phyloP scores from a whole-genome alignment of 371 early-diverging fungal genomes.

The Phascolomyces articulosus region DNA sequence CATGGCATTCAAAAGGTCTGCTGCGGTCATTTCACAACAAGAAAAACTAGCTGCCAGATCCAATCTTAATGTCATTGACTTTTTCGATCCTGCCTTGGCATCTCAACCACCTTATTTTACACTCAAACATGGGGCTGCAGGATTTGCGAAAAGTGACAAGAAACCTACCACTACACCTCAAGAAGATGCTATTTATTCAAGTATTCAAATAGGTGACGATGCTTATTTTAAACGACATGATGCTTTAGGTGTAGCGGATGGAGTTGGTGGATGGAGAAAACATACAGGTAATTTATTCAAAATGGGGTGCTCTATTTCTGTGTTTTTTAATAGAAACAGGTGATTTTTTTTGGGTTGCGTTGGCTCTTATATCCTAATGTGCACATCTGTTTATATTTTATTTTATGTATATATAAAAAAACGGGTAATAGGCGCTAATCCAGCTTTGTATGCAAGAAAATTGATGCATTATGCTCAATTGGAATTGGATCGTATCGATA shows the following conservation, averaged over 20 bases:
- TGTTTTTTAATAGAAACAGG: no score
- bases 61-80: slow-evolving; percentile 48
- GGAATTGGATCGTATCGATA: slow-evolving; percentile 74
- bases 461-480: slow-evolving; percentile 86
- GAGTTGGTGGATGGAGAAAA: slow-evolving; percentile 84
- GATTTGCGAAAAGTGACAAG: slow-evolving; percentile 72
- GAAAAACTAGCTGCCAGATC: slow-evolving; percentile 22
- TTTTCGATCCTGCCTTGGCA: slow-evolving; percentile 43
- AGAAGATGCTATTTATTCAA: slow-evolving; percentile 79
- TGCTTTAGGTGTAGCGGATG: slow-evolving; percentile 84
- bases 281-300: slow-evolving; percentile 14
- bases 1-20: slow-evolving; percentile 5
- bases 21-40: slow-evolving; percentile 29
- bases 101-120: slow-evolving; percentile 49
- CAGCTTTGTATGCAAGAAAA: slow-evolving; percentile 83
- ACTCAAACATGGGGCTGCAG: slow-evolving; percentile 75
- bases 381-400: no score
- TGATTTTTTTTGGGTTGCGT: no score
- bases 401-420: no score
- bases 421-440: slow-evolving; percentile 66
- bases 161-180: slow-evolving; percentile 41
- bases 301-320: background rate
- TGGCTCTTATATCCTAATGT: no score
- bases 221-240: slow-evolving; percentile 79
- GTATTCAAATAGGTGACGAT: slow-evolving; percentile 82